Base-by-base conservation (phyloP, 305 asterid genomes). In the Plantago rigida region DNA sequence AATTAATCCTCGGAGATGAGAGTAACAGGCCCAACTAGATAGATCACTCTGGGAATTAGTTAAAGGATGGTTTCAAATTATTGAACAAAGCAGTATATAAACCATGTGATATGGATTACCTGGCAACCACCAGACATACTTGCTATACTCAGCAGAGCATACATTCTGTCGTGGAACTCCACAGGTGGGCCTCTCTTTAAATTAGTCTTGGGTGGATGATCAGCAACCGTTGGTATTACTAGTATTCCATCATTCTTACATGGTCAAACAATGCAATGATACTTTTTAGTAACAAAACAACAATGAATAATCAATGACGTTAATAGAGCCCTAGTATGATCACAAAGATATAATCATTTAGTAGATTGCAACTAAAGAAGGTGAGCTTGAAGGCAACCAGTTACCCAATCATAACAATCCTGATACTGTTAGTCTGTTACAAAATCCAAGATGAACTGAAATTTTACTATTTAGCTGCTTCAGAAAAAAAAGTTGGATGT, bases 71-170 rank as follows among this genome's bases (percentile, higher is more conserved):
- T 15, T 14, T 52, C 41, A 62, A 54, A 65, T 54, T 58, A 48
- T 51, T 42, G 64, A 41, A 41, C 46, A 54, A 53, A 49, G 71
- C 69, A 54, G 53, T 52, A 51, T 47, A 71, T 62, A 41, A 41
- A 59, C 29, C 54, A 61, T 48, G 67, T 50, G 24, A 57, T 54
- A 42, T 13, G 39, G 51, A 62, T 59, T 75, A 89, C 97, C 92
- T 86, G 92, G 66, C 97, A 89, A 69, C 87, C 84, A 59, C 95
- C 94, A 46, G 97, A 84, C 85, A 89, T 77, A 75, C 76, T 81
- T 48, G 91, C 82, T 71, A 89, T 78, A 77, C 95, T 77, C 67
- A 83, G 78, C 67, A 84, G 73, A 63, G 82, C 75, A 78, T 77
- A 73, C 41, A 80, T 69, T 74, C 86, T 79, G 67, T 80, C 86